Evolutionary conservation across 495 filamentous ascomycete genomes (phyloP), one percentile per base, ranked within the genome.

Genomic region (Corynascus novoguineensis): DNA sequence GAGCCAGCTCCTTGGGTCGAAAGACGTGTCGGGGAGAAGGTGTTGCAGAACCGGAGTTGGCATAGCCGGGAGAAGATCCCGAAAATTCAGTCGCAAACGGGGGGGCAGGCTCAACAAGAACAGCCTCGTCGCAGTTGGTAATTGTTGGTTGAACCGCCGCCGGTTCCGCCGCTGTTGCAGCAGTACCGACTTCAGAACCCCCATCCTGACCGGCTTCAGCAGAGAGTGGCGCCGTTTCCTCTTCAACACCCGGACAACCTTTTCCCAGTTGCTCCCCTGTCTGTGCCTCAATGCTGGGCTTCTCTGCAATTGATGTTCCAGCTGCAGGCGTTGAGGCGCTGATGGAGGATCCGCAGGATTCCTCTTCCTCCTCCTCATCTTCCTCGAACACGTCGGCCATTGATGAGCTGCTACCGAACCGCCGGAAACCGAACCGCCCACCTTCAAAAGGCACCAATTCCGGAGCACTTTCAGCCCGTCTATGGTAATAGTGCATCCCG

Each of bases 341-440:
- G 37, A 60, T 64, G 9, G 66, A 63, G 34, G 59, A 61, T 8
- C 42, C 53, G 6, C 47, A 38, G 9, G 66, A 64, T 14, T 60
- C 69, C 5, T 69, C 66, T 5, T 75, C 65, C 32, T 77, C 89
- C 60, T 95, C 91, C 60, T 96, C 93, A 51, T 98, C 93, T 70
- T 96, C 93, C 67, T 96, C 90, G 59, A 96, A 95, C 5, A 96
- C 93, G 70, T 97, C 93, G 19, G 86, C 86, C 79, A 90, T 84
- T 5, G 83, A 84, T 0, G 83, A 85, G 62, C 79, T 84, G 66
- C 79, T 86, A 45, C 76, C 82, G 47, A 83, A 78, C 38, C 77
- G 76, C 50, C 79, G 75, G 55, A 83, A 74, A 12, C 80, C 79
- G 37, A 87, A 79, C 44, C 81, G 72, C 27, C 77, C 80, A 49